phyloP scores from a whole-genome alignment of 2,329 filamentous ascomycete species.

The Lasiodiplodia theobromae region DNA sequence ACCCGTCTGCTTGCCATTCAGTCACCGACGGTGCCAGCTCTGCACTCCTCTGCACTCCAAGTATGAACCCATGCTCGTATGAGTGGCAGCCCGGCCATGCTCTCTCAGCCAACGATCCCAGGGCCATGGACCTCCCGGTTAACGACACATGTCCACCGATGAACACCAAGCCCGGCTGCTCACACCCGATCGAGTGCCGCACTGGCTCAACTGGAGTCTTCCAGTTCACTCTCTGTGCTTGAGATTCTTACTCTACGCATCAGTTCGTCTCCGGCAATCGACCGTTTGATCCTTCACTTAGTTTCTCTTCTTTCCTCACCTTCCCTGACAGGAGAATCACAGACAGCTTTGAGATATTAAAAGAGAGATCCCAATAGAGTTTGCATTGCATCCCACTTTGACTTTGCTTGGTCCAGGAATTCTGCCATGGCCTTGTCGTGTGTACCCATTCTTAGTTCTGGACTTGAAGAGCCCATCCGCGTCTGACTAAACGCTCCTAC shows the following conservation, averaged over 20 bases:
- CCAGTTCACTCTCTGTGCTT: neutral
- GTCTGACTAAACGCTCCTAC: neutral
- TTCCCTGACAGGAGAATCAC: neutral
- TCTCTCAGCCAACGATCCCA: too few relatives aligned
- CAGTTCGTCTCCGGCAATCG: neutral
- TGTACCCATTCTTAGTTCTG: neutral
- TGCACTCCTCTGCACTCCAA: neutral
- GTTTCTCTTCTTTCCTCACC: neutral
- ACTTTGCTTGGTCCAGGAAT: neutral
- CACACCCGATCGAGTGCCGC: constrained; percentile 3
- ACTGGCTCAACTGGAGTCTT: neutral
- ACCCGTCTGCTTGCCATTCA: neutral
- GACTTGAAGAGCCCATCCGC: neutral
- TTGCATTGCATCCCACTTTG: neutral
- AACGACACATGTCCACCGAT: neutral
- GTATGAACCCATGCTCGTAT: neutral
- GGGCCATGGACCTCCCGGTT: neutral
- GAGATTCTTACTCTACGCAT: neutral
- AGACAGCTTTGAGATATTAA: neutral
- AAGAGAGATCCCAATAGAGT: neutral
- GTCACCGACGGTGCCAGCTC: neutral
- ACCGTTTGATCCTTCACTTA: neutral
- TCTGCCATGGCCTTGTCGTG: neutral
- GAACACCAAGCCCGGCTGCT: neutral
- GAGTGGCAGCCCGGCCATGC: neutral